Base-by-base conservation (phyloP, 306 rosid genomes). In the Comarum palustre region DNA sequence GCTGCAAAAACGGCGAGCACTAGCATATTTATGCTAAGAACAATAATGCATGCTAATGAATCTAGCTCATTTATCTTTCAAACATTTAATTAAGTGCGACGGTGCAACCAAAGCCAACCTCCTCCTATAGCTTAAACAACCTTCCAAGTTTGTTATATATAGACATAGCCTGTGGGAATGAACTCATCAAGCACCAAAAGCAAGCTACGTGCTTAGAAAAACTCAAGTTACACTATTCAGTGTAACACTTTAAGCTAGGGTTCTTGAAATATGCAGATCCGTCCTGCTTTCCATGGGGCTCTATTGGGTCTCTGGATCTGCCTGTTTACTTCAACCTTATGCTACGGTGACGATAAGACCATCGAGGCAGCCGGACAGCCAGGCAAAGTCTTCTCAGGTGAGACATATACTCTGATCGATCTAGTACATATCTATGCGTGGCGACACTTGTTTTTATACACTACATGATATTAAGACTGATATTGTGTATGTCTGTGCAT, bases 291-390 rank as follows among this genome's bases (percentile, higher is more conserved):
- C 38, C 55, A 55, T 24, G 69, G 79, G 69, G 85, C 75, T 24
- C 48, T 82, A 27, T 51, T 82, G 42, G 77, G 67, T 69, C 69
- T 75, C 70, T 78, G 58, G 34, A 38, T 78, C 32, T 78, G 75
- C 86, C 50, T 74, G 12, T 73, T 78, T 58, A 71, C 86, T 50
- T 57, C 63, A 25, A 82, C 80, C 69, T 71, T 75, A 82, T 38
- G 68, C 41, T 55, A 65, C 52, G 45, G 8, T 31, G n/a, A 71
- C 16, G 75, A 43, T 24, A 19, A 38, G 24, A 71, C 65, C 20
- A 8, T 38, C 17, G 39, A 22, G 38, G 51, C 16, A 54, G 36
- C 75, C 13, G 54, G 66, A 55, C 66, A n/a, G 13, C 39, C 65
- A 24, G 31, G n/a, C 38, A 55, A 24, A 55, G 72, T 69, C 39